Evolutionary conservation across 768 basidiomycete species (phyloP), one percentile per base, ranked within the genome.

Genomic region (Stropharia rugosoannulata): DNA sequence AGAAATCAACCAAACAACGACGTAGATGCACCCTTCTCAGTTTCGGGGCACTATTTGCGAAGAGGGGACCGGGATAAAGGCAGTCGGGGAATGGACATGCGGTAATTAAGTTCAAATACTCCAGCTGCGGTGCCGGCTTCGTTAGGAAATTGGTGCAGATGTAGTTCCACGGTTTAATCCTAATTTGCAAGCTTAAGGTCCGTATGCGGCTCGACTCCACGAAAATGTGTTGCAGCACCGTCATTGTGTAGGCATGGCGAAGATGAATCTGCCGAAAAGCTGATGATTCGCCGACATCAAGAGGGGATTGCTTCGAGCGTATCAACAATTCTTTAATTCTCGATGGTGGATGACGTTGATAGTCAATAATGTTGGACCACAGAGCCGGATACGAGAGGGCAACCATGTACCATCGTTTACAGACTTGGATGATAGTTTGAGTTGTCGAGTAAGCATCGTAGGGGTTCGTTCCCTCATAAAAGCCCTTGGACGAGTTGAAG

Each of bases 341-440:
- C 16, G 42, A 35, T 19, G 53, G 54, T 22, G 49, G 19, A 29
- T 63, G 58, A 16, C 41, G 37, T 49, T 63, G 59, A 42, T 62
- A 68, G 53, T 68, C 54, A 54, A 68, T 66, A 37, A 68, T 48
- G 22, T 49, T 61, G 32, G 59, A 59, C 67, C 67, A 68, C 10
- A 68, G 51, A 19, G 56, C 37, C 18, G 64, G 52, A 39, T 59
- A 68, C 22, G 45, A 55, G 16, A 61, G 32, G 0, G 55, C 62
- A 32, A 68, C 54, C 7, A 54, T 41, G 36, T 60, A 47, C 67
- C 67, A 68, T 56, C 62, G 58, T 47, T 58, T 61, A 53, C 67
- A 68, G 38, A 64, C 61, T 5, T 58, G 56, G 25, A 57, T 51
- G 37, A 63, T 60, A 22, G 57, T 43, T 4, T 64, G 47, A 27